phyloP scores from a whole-genome alignment of 2,329 filamentous ascomycete genomes.

The Phoma herbarum region DNA sequence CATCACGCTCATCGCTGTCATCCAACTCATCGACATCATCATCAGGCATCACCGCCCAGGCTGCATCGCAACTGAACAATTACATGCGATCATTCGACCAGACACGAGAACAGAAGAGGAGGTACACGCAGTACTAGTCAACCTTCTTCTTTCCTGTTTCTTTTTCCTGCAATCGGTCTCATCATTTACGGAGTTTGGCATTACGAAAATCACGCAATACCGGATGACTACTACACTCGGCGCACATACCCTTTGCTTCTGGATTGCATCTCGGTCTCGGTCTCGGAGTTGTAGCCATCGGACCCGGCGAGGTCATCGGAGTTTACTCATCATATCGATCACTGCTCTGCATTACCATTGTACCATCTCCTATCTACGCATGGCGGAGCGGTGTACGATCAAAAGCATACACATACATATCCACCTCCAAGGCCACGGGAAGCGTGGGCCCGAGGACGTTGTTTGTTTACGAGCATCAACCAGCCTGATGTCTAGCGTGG shows the following conservation, averaged over 20 bases:
- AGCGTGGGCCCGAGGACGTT: constrained; percentile 9
- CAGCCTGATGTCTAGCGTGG: constrained; percentile 31
- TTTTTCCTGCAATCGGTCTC: constrained; percentile 16
- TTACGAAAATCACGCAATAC: constrained; percentile 31
- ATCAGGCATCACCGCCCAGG: constrained; percentile 74
- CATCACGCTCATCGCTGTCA: constrained; percentile 83
- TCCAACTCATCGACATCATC: constrained; percentile 68
- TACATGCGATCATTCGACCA: constrained; percentile 93
- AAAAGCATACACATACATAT: constrained; percentile 45
- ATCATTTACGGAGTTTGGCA: constrained; percentile 28
- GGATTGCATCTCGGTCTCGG: constrained; percentile 29
- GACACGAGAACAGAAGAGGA: constrained; percentile 66
- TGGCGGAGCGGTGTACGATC: constrained; percentile 40
- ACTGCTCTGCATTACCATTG: constrained; percentile 33
- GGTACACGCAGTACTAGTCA: constrained; percentile 47
- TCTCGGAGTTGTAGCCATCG: constrained; percentile 14
- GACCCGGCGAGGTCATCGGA: constrained; percentile 19
- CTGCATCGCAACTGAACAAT: constrained; percentile 79
- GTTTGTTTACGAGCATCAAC: constrained; percentile 32
- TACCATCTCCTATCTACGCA: constrained; percentile 34
- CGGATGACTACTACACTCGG: constrained; percentile 21
- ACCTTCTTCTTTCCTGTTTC: constrained; percentile 1
- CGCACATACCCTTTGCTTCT: constrained; percentile 33
- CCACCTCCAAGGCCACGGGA: constrained; percentile 16
- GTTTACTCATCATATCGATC: constrained; percentile 15